Evolutionary conservation across 176 grass and related monocot species (phyloP).

Genomic region (Alopecurus myosuroides): DNA sequence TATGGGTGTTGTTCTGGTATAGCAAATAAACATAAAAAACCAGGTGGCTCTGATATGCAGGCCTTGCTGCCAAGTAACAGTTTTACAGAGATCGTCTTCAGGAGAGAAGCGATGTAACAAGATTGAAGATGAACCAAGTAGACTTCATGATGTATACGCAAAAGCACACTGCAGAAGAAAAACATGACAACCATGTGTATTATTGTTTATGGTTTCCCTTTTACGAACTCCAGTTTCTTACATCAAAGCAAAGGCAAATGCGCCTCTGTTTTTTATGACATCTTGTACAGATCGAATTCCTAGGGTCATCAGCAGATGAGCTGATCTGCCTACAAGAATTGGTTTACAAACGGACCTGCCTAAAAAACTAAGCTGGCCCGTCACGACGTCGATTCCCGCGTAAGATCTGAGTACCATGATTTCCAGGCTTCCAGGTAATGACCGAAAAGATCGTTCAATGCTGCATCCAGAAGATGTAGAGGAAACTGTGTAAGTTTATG

Average conservation of each 20-base stretch:
- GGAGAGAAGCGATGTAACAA: background rate
- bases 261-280: constrained; percentile 24
- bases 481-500: background rate
- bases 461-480: constrained; percentile 34
- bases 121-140: background rate
- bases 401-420: constrained; percentile 63
- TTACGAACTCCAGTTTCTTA: constrained; percentile 7
- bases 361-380: background rate
- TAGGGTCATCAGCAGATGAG: constrained; percentile 21
- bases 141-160: background rate
- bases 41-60: background rate
- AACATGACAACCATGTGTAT: background rate
- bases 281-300: constrained; percentile 9
- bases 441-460: constrained; percentile 78
- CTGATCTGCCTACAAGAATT: constrained; percentile 23
- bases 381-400: constrained; percentile 29
- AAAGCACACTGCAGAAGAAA: background rate
- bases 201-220: background rate
- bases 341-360: constrained; percentile 20
- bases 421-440: constrained; percentile 93
- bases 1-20: too few species aligned
- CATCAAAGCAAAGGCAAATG: constrained; percentile 9
- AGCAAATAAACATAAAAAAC: background rate
- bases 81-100: background rate
- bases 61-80: background rate